These are phyloP conservation scores for Hypoxylon lenormandii DNA, from an alignment of 495 filamentous ascomycete genomes.

Conservation along the genomic window DNA sequence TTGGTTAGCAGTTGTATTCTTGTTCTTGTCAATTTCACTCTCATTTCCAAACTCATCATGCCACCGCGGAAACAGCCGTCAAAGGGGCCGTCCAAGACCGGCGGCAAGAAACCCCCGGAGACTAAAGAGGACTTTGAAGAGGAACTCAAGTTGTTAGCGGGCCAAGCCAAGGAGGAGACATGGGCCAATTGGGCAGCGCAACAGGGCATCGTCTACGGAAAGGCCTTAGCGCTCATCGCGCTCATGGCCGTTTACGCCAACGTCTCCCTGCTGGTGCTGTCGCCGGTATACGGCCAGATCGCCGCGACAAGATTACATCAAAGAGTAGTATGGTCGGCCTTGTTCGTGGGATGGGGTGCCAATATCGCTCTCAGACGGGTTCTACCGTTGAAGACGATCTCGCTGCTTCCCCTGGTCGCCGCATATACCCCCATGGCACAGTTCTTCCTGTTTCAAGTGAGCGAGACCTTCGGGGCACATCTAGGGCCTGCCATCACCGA, in stretches of 20 bases:
- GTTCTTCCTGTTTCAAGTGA: constrained; percentile 72
- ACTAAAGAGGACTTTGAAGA: constrained; percentile 64
- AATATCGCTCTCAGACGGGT: constrained; percentile 63
- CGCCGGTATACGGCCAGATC: constrained; percentile 87
- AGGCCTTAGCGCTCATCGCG: constrained; percentile 63
- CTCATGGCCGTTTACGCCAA: constrained; percentile 79
- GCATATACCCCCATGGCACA: constrained; percentile 79
- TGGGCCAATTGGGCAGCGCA: constrained; percentile 50
- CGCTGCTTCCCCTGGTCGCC: constrained; percentile 74
- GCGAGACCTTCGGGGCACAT: constrained; percentile 71
- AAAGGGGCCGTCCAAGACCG: constrained; percentile 31
- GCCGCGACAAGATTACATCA: constrained; percentile 78
- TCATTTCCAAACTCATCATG: constrained; percentile 34
- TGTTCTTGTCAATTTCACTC: background rate
- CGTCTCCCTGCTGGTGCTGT: constrained; percentile 77
- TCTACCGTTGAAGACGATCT: constrained; percentile 56
- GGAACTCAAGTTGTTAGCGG: constrained; percentile 63
- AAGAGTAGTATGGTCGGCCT: constrained; percentile 70
- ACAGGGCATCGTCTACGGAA: constrained; percentile 57
- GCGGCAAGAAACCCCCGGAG: constrained; percentile 40
- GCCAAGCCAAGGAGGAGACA: constrained; percentile 63
- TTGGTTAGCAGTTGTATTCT: background rate
- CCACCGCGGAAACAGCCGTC: constrained; percentile 46
- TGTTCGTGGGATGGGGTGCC: constrained; percentile 71
- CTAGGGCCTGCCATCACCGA: constrained; percentile 82